Evolutionary conservation across 345 rosid species (phyloP).

Genomic region (Populus alba): DNA sequence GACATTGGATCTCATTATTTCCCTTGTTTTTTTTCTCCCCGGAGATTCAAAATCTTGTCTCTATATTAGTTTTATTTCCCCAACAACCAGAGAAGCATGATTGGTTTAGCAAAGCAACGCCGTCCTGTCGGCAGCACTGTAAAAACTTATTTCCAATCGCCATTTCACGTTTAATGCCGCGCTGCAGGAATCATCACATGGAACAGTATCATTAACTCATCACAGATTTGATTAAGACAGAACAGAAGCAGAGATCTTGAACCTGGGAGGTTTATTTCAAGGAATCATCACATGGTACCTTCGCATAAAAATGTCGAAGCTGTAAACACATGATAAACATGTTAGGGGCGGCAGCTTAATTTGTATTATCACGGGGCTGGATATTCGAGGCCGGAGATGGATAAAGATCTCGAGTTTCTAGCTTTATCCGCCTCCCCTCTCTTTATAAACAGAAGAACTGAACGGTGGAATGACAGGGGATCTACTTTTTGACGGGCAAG

Average conservation of each 20-base stretch:
- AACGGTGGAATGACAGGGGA: background rate
- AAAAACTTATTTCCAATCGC: too few relatives aligned
- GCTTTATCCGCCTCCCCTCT: background rate
- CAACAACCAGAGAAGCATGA: background rate
- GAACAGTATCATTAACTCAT: background rate
- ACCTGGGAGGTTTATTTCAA: background rate
- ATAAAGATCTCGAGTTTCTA: background rate
- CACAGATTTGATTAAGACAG: too few relatives aligned
- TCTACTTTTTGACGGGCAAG: background rate
- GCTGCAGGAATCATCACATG: too few relatives aligned
- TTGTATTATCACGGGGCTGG: too few relatives aligned
- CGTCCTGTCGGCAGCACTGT: background rate
- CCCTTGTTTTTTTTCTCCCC: too few relatives aligned
- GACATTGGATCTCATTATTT: background rate
- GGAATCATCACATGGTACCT: too few relatives aligned
- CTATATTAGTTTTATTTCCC: background rate
- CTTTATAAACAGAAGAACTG: background rate
- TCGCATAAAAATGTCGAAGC: background rate
- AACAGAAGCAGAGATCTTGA: background rate
- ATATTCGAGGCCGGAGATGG: background rate
- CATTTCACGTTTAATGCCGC: too few relatives aligned
- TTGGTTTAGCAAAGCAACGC: background rate
- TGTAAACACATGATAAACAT: too few relatives aligned
- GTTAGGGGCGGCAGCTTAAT: background rate
- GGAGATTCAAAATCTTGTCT: background rate